A percentile compares a stretch with the other conserved stretches of the same genome.
Evolutionary conservation across 345 rosid species (phyloP).

Genomic region (Passiflora organensis): DNA sequence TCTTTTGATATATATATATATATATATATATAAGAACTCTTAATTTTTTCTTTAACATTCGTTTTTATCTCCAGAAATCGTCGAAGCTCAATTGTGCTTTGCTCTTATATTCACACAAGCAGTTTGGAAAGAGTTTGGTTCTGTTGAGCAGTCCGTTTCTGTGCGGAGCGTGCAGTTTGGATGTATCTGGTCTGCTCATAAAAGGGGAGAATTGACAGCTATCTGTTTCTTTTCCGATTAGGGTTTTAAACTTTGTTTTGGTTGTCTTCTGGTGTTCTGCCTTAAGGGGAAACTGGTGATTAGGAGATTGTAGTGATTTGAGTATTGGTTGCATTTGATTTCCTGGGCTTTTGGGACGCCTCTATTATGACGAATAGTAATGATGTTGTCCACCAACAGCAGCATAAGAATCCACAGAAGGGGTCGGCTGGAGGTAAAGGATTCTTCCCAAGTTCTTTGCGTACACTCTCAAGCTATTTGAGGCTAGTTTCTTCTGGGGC

Average conservation of each 20-base stretch:
- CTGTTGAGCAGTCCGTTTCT: background rate
- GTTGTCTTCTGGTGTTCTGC: slow-evolving; percentile 40
- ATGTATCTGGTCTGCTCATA: too few species aligned
- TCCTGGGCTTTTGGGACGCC: slow-evolving; percentile 26
- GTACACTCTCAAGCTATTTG: slow-evolving; percentile 72
- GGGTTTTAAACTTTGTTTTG: slow-evolving; percentile 6
- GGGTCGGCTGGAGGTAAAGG: slow-evolving; percentile 20
- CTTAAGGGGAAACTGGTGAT: slow-evolving; percentile 34
- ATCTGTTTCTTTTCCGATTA: slow-evolving; percentile 2
- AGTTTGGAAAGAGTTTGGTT: background rate
- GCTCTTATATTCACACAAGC: too few species aligned
- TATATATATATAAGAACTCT: too few species aligned
- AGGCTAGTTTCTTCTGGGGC: slow-evolving; percentile 86
- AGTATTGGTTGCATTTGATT: slow-evolving; percentile 23
- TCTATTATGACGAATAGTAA: slow-evolving; percentile 58
- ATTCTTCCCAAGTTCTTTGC: slow-evolving; percentile 68
- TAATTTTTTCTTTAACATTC: too few species aligned
- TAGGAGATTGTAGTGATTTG: slow-evolving; percentile 27
- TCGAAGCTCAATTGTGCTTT: too few species aligned
- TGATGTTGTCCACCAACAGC: slow-evolving; percentile 41
- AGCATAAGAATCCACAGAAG: slow-evolving; percentile 13
- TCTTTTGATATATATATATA: too few species aligned
- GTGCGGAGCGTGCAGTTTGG: background rate
- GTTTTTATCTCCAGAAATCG: too few species aligned
- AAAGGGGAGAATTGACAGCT: slow-evolving; percentile 8